phyloP scores from a whole-genome alignment of 345 rosid genomes.

The Geranium brycei region DNA sequence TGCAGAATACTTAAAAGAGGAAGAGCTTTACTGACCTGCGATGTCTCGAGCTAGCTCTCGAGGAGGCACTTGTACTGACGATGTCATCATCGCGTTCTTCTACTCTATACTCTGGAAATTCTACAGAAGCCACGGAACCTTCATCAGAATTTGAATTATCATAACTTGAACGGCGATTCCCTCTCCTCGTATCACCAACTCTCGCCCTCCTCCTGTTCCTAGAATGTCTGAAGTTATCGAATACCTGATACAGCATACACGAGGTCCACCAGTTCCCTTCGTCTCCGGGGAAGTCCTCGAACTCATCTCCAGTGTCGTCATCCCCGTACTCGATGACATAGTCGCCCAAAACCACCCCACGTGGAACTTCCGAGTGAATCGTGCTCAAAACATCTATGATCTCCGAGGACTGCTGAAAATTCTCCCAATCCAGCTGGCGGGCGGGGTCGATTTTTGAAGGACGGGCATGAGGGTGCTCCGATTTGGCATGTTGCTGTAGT shows the following conservation, averaged over 20 bases:
- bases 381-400: constrained; percentile 91
- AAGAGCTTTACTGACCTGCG: constrained; percentile 45
- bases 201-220: constrained; percentile 82
- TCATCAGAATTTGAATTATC: constrained; percentile 79
- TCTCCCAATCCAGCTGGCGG: constrained; percentile 87
- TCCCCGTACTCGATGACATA: constrained; percentile 95
- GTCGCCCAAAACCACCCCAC: constrained; percentile 90
- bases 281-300: constrained; percentile 65
- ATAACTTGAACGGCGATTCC: constrained; percentile 50
- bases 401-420: constrained; percentile 94
- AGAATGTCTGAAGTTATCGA: constrained; percentile 75
- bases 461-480: constrained; percentile 77
- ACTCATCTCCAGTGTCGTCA: constrained; percentile 76
- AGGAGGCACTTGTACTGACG: constrained; percentile 33
- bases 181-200: constrained; percentile 58
- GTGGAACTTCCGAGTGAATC: constrained; percentile 91
- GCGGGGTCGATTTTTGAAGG: constrained; percentile 88
- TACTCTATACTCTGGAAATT: constrained; percentile 64
- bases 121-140: constrained; percentile 75
- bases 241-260: constrained; percentile 76
- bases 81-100: constrained; percentile 81
- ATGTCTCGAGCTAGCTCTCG: constrained; percentile 52
- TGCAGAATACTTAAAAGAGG: background rate
- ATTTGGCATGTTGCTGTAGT: constrained; percentile 54
- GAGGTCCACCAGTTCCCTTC: constrained; percentile 96